A percentile compares a stretch with the other conserved stretches of the same genome.
Conservation (phyloP, 73 alveolate species). For the Paramecium octaurelia region DNA sequence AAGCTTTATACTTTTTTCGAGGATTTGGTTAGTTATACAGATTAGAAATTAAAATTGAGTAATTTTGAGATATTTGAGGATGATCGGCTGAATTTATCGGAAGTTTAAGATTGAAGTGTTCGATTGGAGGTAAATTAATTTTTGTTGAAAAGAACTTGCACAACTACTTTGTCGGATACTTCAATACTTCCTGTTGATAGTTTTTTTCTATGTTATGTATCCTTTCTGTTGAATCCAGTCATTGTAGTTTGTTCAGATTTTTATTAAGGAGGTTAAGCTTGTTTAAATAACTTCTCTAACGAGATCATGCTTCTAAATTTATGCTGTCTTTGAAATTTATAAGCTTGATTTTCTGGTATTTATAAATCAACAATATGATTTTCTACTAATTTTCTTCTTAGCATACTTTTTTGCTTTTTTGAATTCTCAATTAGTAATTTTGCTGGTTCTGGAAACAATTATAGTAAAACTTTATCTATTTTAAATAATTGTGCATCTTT, state of each 20-base stretch:
- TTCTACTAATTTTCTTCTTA: neutral
- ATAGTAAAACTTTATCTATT: neutral
- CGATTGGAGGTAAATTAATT: neutral
- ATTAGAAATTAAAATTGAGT: neutral
- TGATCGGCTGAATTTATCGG: neutral
- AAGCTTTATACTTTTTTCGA: neutral
- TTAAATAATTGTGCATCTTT: neutral
- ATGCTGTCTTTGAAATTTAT: neutral
- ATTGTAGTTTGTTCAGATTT: neutral
- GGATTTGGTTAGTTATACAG: neutral
- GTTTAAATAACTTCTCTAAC: neutral
- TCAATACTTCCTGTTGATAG: neutral
- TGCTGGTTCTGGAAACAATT: neutral
- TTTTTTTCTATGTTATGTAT: neutral
- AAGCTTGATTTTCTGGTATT: neutral
- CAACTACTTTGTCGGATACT: neutral
- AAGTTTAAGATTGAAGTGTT: neutral
- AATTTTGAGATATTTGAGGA: neutral
- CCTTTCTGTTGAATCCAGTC: neutral
- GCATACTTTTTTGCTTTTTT: neutral
- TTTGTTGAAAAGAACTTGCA: neutral
- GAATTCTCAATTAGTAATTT: neutral
- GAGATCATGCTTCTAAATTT: neutral
- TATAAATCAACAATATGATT: neutral
- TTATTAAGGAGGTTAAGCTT: neutral